Evolutionary conservation across 805 yeast genomes (phyloP), one percentile per base, ranked within the genome.

Genomic region (Lipomyces oligophaga): DNA sequence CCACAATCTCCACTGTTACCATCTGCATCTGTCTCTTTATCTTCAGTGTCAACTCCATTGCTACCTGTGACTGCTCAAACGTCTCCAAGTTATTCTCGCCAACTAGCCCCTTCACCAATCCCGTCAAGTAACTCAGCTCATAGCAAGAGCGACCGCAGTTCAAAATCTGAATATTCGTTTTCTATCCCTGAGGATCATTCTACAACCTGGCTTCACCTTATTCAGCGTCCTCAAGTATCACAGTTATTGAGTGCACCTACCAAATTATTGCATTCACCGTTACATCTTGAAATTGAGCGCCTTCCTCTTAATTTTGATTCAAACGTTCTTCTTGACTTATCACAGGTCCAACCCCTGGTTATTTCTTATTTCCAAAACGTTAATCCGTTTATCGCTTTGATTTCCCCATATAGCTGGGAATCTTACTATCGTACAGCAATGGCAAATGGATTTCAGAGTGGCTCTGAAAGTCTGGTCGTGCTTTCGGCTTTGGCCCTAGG

Each of bases 141-240:
- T 18, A 39, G 38, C 11, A 11, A 16, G 13, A 11, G 20, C 5
- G 38, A 37, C 34, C 24, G 25, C 3, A 18, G 21, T 13, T 4
- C 31, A 10, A 33, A 31, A 13, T 25, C 20, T 13, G 50, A 45
- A 7, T 44, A 35, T 37, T 45, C 45, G 7, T 48, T 45, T 33
- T 48, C 50, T 2, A 48, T 48, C 21, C 53, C 53, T 8, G 49
- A 48, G 15, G 38, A 48, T 19, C 50, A 48, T 33, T 48, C 49
- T 1, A 48, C 53, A 11, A 36, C 53, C 4, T 48, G 53, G 53
- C 34, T 45, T 6, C 39, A 48, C 36, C 30, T 48, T n/a, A 21
- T 45, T 20, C 38, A 20, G 24, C 34, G 35, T 28, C 49, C 37
- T 5, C 21, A 27, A 20, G 26, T 44, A n/a, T 10, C 49, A 5